Percentiles rank a stretch among this genome's conserved stretches.
phyloP scores from a whole-genome alignment of 768 basidiomycete species.

The Leccinum uliginosum region DNA sequence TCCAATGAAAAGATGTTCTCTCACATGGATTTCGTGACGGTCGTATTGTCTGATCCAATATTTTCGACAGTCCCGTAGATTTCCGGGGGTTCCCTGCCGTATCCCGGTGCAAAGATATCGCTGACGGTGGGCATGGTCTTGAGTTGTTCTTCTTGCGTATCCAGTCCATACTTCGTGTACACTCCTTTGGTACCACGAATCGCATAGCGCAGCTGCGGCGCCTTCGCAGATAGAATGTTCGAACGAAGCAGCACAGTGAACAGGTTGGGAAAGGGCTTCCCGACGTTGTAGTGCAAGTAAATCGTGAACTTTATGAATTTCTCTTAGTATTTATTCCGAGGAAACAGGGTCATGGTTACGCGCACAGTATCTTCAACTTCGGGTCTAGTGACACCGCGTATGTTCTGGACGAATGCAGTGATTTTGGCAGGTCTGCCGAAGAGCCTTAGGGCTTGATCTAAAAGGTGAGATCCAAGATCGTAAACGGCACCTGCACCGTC shows the following conservation, averaged over 20 bases:
- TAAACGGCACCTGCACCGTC: conserved; percentile 67
- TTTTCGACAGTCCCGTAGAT: conserved; percentile 63
- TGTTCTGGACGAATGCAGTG: conserved; percentile 67
- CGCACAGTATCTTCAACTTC: conserved; percentile 66
- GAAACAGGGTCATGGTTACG: not conserved
- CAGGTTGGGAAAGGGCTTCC: conserved; percentile 41
- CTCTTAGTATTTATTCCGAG: not conserved
- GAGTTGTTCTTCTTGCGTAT: conserved; percentile 76
- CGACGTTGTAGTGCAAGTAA: conserved; percentile 45
- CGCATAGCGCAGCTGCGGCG: conserved; percentile 64
- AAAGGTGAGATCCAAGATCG: conserved; percentile 76
- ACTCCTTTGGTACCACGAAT: conserved; percentile 70
- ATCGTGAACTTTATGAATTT: conserved; percentile 43
- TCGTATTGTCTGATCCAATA: conserved; percentile 40
- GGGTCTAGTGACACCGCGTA: conserved; percentile 58
- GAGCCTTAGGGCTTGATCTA: conserved; percentile 71
- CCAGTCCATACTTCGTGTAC: conserved; percentile 72
- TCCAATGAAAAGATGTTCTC: conserved; percentile 24
- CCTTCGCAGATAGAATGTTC: conserved; percentile 62
- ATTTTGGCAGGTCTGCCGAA: conserved; percentile 72
- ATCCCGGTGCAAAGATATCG: conserved; percentile 41
- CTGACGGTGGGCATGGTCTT: conserved; percentile 48
- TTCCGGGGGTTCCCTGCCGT: conserved; percentile 59
- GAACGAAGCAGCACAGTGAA: conserved; percentile 66
- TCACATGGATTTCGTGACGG: conserved; percentile 30